These are phyloP conservation scores for Trichoderma atroviride DNA, from an alignment of 2,329 filamentous ascomycete species.

Conservation along the genomic window DNA sequence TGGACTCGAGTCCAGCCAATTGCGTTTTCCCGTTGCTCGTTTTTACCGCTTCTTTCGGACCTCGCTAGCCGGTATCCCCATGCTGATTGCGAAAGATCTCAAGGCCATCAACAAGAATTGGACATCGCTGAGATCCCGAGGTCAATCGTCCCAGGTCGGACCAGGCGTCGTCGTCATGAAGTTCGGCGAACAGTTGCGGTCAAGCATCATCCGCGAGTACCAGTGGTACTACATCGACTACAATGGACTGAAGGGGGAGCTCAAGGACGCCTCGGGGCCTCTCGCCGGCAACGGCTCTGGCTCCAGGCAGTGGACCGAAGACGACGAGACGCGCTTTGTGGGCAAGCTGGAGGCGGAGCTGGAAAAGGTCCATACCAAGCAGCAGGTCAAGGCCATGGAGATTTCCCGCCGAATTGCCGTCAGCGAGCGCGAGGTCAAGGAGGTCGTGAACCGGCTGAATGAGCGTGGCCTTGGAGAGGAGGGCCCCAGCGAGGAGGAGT, in stretches of 20 bases:
- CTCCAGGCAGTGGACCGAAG: slow-evolving; percentile 77
- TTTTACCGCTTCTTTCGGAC: not conserved
- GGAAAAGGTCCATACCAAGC: slow-evolving; percentile 96
- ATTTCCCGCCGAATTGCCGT: slow-evolving; percentile 87
- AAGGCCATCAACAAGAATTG: slow-evolving; percentile 48
- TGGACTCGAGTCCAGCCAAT: not conserved
- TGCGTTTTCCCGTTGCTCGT: not conserved
- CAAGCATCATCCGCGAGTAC: slow-evolving; percentile 95
- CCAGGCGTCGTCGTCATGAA: slow-evolving; percentile 67
- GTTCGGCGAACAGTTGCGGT: slow-evolving; percentile 96
- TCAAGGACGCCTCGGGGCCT: slow-evolving; percentile 71
- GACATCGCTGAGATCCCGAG: slow-evolving; percentile 40
- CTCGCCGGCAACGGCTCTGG: slow-evolving; percentile 46
- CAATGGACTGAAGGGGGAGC: slow-evolving; percentile 84
- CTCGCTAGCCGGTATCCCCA: slow-evolving; percentile 33
- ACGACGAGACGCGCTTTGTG: slow-evolving; percentile 89
- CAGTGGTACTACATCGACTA: slow-evolving; percentile 99
- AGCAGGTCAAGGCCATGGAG: slow-evolving; percentile 95
- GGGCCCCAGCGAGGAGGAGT: slow-evolving; percentile 83
- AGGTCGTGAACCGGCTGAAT: slow-evolving; percentile 77
- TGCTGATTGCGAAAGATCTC: slow-evolving; percentile 59
- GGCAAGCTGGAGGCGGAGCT: slow-evolving; percentile 85
- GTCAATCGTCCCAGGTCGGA: slow-evolving; percentile 40
- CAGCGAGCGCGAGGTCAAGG: slow-evolving; percentile 85
- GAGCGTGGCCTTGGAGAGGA: slow-evolving; percentile 60